A percentile compares a stretch with the other conserved stretches of the same genome.
Evolutionary conservation across 371 early-diverging fungal species (phyloP).

Genomic region (Mucor irregularis): DNA sequence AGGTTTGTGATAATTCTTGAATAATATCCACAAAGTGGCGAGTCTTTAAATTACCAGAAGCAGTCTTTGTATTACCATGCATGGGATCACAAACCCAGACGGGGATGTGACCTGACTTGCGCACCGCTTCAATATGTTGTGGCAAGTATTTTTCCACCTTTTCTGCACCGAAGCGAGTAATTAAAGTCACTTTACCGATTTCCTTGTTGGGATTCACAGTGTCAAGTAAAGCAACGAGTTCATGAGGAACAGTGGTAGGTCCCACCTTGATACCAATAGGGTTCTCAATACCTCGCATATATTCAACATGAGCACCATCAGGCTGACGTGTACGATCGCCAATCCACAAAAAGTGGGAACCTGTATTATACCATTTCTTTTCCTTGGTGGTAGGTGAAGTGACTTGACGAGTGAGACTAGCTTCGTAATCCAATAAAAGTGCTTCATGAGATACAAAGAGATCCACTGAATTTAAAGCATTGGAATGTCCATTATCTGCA

Average conservation of each 20-base stretch:
- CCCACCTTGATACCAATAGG: conserved; percentile 97
- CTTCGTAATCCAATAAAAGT: conserved; percentile 89
- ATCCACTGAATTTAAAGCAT: conserved; percentile 71
- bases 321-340: conserved; percentile 97
- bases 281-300: conserved; percentile 92
- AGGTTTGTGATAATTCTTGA: conserved; percentile 78
- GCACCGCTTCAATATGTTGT: conserved; percentile 87
- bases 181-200: conserved; percentile 91
- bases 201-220: conserved; percentile 86
- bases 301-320: conserved; percentile 94
- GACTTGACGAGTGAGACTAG: conserved; percentile 75
- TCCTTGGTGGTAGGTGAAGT: conserved; percentile 40
- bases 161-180: conserved; percentile 90
- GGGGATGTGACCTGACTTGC: conserved; percentile 79
- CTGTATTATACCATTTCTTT: conserved; percentile 62
- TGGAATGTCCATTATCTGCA: conserved; percentile 53
- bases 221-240: conserved; percentile 79
- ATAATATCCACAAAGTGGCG: conserved; percentile 85
- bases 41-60: conserved; percentile 83
- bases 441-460: conserved; percentile 96
- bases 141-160: conserved; percentile 84
- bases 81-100: conserved; percentile 98
- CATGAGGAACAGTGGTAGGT: conserved; percentile 85
- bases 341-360: conserved; percentile 96
- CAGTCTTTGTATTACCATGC: conserved; percentile 95